Evolutionary conservation across 192 early-diverging fungal species (phyloP), one percentile per base, ranked within the genome.

Genomic region (Podochytrium sp.): DNA sequence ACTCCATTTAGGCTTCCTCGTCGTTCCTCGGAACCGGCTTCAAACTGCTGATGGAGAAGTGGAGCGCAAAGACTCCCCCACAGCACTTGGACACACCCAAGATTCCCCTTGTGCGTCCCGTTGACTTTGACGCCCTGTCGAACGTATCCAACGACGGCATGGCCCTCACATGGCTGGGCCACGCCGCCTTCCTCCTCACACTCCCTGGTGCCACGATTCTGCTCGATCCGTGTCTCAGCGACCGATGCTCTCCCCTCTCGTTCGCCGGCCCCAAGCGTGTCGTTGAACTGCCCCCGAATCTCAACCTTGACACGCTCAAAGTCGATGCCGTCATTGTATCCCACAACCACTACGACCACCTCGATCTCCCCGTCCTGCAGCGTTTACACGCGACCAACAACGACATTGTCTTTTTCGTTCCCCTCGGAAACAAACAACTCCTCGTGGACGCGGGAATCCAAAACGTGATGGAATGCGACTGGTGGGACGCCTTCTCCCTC

Each of bases 281-380:
- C 61, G 89, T 89, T 0, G 77, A 79, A 30, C 83, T 87, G 1
- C 90, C 92, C 0, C 89, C 87, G 66, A 76, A 80, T 27, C 76
- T 93, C 18, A 74, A 78, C 10, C 75, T 93, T 27, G 90, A 91
- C 4, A 89, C 91, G 7, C 75, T 93, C 30, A 88, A 91, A 3
- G 82, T 95, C 50, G 92, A 95, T 58, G 83, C 86, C 0, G 87
- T 96, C 6, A 78, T 94, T 5, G 87, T 96, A 34, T 89, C 85
- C 35, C 95, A 96, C 76, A 95, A 94, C 77, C 95, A 96, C 71
- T 96, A 95, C 76, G 95, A 95, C 74, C 93, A 95, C 59, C 69
- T 94, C 71, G 94, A 96, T 77, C 66, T 87, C 67, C 66, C 77
- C 3, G 80, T 91, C 55, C 39, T 71, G 69, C 30, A 37, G 25